Evolutionary conservation across 805 yeast species (phyloP).

Genomic region (Wickerhamiella parazyma): DNA sequence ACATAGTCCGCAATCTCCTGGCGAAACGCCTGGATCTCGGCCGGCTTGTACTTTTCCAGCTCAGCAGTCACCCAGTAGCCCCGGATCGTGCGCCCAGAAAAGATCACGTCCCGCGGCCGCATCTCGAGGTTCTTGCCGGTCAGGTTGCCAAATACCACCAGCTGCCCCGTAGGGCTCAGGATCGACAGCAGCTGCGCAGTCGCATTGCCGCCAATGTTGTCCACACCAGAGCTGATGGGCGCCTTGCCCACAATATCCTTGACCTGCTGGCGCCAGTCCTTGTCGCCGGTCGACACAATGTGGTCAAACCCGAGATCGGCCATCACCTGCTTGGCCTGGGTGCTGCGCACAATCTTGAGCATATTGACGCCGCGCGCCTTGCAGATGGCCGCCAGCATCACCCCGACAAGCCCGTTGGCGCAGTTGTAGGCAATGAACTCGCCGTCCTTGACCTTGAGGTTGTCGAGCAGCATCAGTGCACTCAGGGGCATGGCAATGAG

Average conservation of each 20-base stretch:
- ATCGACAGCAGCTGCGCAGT: conserved; percentile 3
- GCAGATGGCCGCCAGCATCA: conserved; percentile 6
- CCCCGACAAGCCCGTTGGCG: conserved; percentile 9
- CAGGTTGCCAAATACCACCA: conserved; percentile 7
- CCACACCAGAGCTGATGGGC: conserved; percentile 4
- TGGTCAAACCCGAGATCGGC: conserved; percentile 1
- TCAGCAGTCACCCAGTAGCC: conserved; percentile 3
- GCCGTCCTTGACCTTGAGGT: conserved; percentile 1
- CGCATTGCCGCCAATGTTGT: conserved; percentile 8
- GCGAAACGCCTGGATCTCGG: background rate
- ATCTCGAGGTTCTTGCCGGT: conserved; percentile 3
- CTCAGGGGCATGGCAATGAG: conserved; percentile 8
- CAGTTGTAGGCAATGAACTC: conserved; percentile 6
- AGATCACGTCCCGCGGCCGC: conserved; percentile 5
- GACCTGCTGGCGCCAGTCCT: conserved; percentile 8
- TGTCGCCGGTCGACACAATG: conserved; percentile 1
- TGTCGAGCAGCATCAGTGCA: conserved; percentile 6
- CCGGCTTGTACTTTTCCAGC: background rate
- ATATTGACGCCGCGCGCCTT: conserved; percentile 7
- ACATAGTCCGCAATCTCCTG: conserved; percentile 5
- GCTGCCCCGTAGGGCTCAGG: background rate
- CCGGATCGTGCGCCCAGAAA: background rate
- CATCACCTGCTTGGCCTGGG: conserved; percentile 4
- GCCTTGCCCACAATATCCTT: conserved; percentile 1
- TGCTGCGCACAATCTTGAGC: conserved; percentile 9